Evolutionary conservation across 2,329 filamentous ascomycete genomes (phyloP).

Genomic region (Sphaerulina vaccinii): DNA sequence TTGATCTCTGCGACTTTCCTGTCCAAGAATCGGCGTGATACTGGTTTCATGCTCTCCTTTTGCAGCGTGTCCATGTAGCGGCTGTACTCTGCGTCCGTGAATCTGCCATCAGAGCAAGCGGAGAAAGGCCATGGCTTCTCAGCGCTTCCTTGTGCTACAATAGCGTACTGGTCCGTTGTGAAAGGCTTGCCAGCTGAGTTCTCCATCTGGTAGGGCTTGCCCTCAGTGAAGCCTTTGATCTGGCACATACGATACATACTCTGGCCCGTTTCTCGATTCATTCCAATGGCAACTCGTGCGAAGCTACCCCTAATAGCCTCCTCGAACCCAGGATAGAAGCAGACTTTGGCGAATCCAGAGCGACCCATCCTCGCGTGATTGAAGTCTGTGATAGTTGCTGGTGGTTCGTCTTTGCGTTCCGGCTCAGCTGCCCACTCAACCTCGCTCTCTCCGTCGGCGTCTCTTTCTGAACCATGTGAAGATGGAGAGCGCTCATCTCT

Average conservation of each 20-base stretch:
- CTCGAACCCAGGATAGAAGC: slow-evolving; percentile 90
- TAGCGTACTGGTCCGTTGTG: slow-evolving; percentile 80
- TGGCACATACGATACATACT: slow-evolving; percentile 84
- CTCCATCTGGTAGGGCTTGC: slow-evolving; percentile 80
- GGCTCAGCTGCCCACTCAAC: slow-evolving; percentile 69
- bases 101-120: slow-evolving; percentile 77
- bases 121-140: slow-evolving; percentile 87
- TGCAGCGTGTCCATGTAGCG: slow-evolving; percentile 75
- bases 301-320: slow-evolving; percentile 79
- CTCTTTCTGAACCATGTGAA: slow-evolving; percentile 46
- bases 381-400: slow-evolving; percentile 74
- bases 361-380: slow-evolving; percentile 81
- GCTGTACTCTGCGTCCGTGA: slow-evolving; percentile 77
- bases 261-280: slow-evolving; percentile 65
- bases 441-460: slow-evolving; percentile 72
- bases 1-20: slow-evolving; percentile 81
- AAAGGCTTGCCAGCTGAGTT: slow-evolving; percentile 71
- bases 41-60: slow-evolving; percentile 69
- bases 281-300: slow-evolving; percentile 78
- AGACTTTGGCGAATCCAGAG: slow-evolving; percentile 83
- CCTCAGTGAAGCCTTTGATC: slow-evolving; percentile 79
- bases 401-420: slow-evolving; percentile 57
- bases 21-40: slow-evolving; percentile 67
- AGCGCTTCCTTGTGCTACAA: slow-evolving; percentile 77
- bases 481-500: slow-evolving; percentile 49